Percentiles rank a stretch among this genome's conserved stretches.
Evolutionary conservation across 805 yeast genomes (phyloP).

Genomic region (Myxozyma monticola): DNA sequence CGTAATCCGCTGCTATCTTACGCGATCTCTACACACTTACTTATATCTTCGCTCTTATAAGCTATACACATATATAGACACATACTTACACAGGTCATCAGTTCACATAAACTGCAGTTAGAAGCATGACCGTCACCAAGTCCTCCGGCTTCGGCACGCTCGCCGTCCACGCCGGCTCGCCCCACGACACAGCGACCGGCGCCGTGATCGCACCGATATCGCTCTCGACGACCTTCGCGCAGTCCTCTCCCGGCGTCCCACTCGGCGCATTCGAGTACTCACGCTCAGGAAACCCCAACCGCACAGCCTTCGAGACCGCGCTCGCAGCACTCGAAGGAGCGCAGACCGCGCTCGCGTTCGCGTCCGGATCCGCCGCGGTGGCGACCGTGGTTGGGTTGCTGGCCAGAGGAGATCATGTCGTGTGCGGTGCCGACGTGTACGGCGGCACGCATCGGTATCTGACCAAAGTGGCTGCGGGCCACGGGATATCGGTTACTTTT

Average conservation of each 20-base stretch:
- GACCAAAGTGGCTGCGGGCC: conserved; percentile 78
- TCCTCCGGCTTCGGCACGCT: conserved; percentile 62
- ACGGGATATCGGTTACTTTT: conserved; percentile 70
- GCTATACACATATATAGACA: too few species aligned
- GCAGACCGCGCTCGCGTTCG: conserved; percentile 70
- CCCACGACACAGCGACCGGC: conserved; percentile 70
- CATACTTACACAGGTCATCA: too few species aligned
- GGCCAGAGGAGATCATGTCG: conserved; percentile 69
- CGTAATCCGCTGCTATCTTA: too few species aligned
- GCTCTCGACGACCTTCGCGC: conserved; percentile 82
- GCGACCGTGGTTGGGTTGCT: conserved; percentile 73
- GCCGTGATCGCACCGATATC: conserved; percentile 86
- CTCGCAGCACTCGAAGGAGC: conserved; percentile 79
- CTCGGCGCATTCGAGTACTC: conserved; percentile 80
- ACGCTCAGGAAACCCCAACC: conserved; percentile 82
- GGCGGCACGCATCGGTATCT: conserved; percentile 92
- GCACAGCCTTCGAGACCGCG: conserved; percentile 75
- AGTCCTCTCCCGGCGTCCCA: conserved; percentile 72
- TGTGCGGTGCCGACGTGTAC: conserved; percentile 81
- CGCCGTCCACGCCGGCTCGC: conserved; percentile 83
- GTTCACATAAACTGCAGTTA: too few species aligned
- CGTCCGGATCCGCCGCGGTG: conserved; percentile 86
- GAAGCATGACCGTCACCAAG: conserved; percentile 1
- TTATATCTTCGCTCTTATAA: too few species aligned
- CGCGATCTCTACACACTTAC: too few species aligned